Conservation (phyloP, 2,329 filamentous ascomycete genomes). For the Fusarium sp. region DNA sequence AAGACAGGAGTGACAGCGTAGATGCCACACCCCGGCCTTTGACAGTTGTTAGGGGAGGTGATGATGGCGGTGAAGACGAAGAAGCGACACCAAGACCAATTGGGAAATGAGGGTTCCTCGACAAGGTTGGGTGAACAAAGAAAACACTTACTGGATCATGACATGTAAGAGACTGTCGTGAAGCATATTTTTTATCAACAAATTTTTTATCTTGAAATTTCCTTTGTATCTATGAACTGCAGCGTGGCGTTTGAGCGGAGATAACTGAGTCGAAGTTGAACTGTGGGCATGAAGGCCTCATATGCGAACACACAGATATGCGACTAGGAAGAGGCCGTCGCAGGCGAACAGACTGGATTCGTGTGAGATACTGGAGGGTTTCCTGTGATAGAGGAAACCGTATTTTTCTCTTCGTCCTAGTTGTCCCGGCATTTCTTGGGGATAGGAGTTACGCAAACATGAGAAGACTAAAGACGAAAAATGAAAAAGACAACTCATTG, state of each 20-base stretch:
- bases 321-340: slow-evolving; percentile 8
- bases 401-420: slow-evolving; percentile 36
- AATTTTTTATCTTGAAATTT: slow-evolving; percentile 36
- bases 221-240: slow-evolving; percentile 49
- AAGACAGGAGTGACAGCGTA: slow-evolving; percentile 46
- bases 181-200: slow-evolving; percentile 7
- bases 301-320: slow-evolving; percentile 27
- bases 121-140: slow-evolving; percentile 4
- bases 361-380: slow-evolving; percentile 30
- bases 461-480: slow-evolving; percentile 13
- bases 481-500: slow-evolving; percentile 10
- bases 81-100: slow-evolving; percentile 60
- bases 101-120: slow-evolving; percentile 43
- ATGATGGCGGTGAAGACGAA: slow-evolving; percentile 46
- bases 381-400: slow-evolving; percentile 29
- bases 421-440: slow-evolving; percentile 21
- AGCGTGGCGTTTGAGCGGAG: slow-evolving; percentile 51
- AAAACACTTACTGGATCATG: slow-evolving; percentile 1
- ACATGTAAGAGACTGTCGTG: slow-evolving; percentile 5
- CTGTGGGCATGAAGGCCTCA: slow-evolving; percentile 29
- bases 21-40: slow-evolving; percentile 64
- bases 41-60: slow-evolving; percentile 29
- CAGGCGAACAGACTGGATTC: slow-evolving; percentile 45
- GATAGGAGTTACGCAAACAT: slow-evolving; percentile 17
- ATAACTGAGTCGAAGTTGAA: slow-evolving; percentile 41